Evolutionary conservation across 208 protist genomes (phyloP).

Genomic region (Leptomonas seymouri): DNA sequence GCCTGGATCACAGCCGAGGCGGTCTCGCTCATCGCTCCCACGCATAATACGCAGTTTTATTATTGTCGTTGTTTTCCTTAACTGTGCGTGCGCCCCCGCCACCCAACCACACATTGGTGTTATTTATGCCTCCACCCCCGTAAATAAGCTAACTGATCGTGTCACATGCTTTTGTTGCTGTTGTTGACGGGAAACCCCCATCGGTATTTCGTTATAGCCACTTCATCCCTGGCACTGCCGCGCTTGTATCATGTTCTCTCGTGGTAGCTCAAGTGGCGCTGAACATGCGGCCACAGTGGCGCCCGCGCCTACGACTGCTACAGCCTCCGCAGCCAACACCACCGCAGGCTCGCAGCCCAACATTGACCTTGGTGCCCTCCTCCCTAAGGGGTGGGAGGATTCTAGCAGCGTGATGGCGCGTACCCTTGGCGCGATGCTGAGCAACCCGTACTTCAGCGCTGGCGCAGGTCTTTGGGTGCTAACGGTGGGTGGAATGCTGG

Average conservation of each 20-base stretch:
- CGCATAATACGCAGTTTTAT: too few relatives aligned
- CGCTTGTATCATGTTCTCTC: constrained; percentile 24
- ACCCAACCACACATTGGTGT: too few relatives aligned
- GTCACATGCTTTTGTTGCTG: too few relatives aligned
- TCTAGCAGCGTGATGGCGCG: constrained; percentile 46
- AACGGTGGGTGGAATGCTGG: constrained; percentile 67
- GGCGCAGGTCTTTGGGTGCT: constrained; percentile 87
- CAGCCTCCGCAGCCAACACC: constrained; percentile 1
- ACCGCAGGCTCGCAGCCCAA: constrained; percentile 6
- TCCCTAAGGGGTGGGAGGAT: constrained; percentile 62
- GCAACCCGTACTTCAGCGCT: constrained; percentile 90
- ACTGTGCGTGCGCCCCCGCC: too few relatives aligned
- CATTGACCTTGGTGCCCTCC: constrained; percentile 58
- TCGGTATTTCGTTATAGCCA: constrained; percentile 1
- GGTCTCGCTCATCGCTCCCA: too few relatives aligned
- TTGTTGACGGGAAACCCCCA: not conserved
- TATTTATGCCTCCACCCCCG: too few relatives aligned
- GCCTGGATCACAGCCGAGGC: too few relatives aligned
- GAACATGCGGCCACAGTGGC: constrained; percentile 8
- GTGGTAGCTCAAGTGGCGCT: not conserved
- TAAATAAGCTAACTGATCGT: too few relatives aligned
- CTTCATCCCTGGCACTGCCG: too few relatives aligned
- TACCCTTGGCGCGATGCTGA: constrained; percentile 46
- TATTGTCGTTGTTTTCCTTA: too few relatives aligned
- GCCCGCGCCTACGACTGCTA: not conserved